Evolutionary conservation across 371 early-diverging fungal genomes (phyloP), one percentile per base, ranked within the genome.

Genomic region (Lichtheimia ornata): DNA sequence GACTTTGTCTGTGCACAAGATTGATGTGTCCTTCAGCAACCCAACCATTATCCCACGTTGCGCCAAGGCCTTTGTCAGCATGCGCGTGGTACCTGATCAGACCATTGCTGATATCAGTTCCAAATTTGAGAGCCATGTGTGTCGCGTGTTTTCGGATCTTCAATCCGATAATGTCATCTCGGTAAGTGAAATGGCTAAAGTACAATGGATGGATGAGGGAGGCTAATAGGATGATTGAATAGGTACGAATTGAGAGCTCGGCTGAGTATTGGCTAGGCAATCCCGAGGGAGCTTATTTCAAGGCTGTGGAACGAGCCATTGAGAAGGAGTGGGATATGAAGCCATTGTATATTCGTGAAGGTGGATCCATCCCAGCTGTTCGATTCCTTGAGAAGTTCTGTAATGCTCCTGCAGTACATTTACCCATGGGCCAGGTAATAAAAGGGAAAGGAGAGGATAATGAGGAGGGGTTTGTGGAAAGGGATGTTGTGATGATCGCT

Each of bases 181-280:
- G 45, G 83, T 77, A 64, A 67, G 66, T 24, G 28, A 35, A 35
- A 28, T 5, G 4, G 7, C 17, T 12, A 30, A 50, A n/a, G 35
- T 52, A 20, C 22, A 27, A 28, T 11, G 17, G 13, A 50, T 7
- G 45, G 12, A 1, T 7, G 22, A 43, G 30, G 5, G 30, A 17
- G 35, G 22, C 13, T 1, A 12, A 27, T 53, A 11, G 1, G 35
- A 11, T 9, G n/a, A 53, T 22, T 30, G 62, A 22, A 62, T 70
- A 79, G 88, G 80, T 78, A 40, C 69, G 73, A 22, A 85, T 90
- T 27, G 73, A 81, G 45, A 88, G 85, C 7, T 78, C 83, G 3
- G 87, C 93, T 11, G 84, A 89, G 51, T 91, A 93, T 84, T 93
- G 93, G 93, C 68, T 93, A 54, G 93, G 89, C 7, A 86, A 93